Evolutionary conservation across 1,139 yeast genomes (phyloP).

Genomic region (Candida tunisiensis): DNA sequence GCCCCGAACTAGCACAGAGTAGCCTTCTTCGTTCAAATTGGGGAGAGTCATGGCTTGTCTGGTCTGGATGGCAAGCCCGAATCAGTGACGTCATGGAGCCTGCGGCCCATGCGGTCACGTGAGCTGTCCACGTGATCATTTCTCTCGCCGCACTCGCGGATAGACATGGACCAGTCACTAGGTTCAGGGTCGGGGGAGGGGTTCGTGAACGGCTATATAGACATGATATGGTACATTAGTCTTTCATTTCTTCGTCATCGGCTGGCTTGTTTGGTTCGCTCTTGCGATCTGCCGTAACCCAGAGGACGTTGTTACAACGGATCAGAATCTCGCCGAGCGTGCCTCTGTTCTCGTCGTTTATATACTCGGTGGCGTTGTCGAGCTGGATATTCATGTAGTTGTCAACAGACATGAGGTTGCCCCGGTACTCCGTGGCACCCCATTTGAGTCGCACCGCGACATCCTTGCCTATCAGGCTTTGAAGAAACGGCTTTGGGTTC

Average conservation of each 20-base stretch:
- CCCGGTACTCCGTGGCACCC: constrained; percentile 83
- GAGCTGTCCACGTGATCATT: too few relatives aligned
- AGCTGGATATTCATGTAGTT: constrained; percentile 86
- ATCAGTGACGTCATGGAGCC: too few relatives aligned
- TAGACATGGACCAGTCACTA: too few relatives aligned
- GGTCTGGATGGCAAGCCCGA: too few relatives aligned
- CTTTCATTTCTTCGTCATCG: neutral
- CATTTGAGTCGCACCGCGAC: constrained; percentile 86
- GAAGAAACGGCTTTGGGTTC: constrained; percentile 84
- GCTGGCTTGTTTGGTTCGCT: neutral
- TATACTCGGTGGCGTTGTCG: constrained; percentile 48
- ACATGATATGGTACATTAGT: neutral
- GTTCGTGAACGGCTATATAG: neutral
- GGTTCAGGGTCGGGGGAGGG: too few relatives aligned
- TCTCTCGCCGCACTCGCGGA: too few relatives aligned
- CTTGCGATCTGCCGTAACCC: constrained; percentile 22
- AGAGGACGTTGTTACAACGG: constrained; percentile 26
- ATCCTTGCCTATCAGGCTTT: constrained; percentile 47
- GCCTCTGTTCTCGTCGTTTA: constrained; percentile 37
- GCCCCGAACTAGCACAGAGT: constrained; percentile 5
- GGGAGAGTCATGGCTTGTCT: neutral
- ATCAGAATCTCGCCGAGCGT: constrained; percentile 69
- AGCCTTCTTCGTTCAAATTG: neutral
- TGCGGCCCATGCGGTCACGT: too few relatives aligned
- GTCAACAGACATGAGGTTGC: constrained; percentile 68